Conservation (phyloP, 1,284 basidiomycete genomes). For the Ustilago loliicola region DNA sequence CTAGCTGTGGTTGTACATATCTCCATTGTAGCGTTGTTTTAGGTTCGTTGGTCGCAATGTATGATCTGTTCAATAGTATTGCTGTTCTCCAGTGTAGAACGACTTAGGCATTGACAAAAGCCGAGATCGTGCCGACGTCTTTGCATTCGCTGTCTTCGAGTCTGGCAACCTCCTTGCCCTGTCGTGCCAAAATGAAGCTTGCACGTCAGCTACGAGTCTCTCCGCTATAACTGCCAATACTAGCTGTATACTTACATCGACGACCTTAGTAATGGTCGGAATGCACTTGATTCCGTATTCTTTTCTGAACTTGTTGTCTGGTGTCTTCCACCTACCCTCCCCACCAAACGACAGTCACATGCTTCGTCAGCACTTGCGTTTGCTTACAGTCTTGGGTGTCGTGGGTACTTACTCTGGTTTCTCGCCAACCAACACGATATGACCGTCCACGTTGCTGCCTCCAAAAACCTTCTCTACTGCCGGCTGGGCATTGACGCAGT, state of each 20-base stretch:
- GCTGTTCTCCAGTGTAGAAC: not conserved
- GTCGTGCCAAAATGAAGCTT: not conserved
- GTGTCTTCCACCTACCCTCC: conserved; percentile 41
- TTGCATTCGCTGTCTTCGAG: conserved; percentile 55
- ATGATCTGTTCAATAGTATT: not conserved
- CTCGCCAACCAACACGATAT: conserved; percentile 52
- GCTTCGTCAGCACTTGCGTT: no score
- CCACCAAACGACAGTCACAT: not conserved
- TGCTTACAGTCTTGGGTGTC: no score
- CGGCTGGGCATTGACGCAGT: conserved; percentile 55
- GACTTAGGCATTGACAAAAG: conserved; percentile 26
- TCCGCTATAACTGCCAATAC: not conserved
- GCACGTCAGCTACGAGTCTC: no score
- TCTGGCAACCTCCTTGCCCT: conserved; percentile 52
- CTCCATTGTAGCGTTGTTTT: not conserved
- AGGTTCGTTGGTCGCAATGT: not conserved
- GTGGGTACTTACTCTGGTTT: conserved; percentile 36
- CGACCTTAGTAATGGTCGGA: conserved; percentile 49
- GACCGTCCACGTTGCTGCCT: conserved; percentile 20
- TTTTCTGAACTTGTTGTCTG: conserved; percentile 43
- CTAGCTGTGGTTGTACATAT: not conserved
- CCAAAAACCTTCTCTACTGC: conserved; percentile 48
- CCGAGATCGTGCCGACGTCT: conserved; percentile 28
- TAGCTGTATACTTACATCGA: conserved; percentile 32
- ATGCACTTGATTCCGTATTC: conserved; percentile 51